Percentiles rank a stretch among this genome's conserved stretches.
phyloP scores from a whole-genome alignment of 768 basidiomycete genomes.

The Auriscalpium microsporum region DNA sequence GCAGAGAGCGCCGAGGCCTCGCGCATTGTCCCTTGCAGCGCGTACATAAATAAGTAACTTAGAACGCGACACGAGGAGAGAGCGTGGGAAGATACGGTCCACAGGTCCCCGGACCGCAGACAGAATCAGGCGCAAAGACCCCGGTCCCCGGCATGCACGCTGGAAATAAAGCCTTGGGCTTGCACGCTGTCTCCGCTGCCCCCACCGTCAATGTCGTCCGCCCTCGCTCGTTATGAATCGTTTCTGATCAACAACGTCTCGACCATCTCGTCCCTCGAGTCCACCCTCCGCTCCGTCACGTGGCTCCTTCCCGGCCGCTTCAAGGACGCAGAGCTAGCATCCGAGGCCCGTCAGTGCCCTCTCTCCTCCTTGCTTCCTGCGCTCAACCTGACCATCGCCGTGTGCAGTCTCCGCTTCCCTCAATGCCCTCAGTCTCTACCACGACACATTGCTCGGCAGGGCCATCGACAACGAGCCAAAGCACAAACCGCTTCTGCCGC shows the following conservation, averaged over 20 bases:
- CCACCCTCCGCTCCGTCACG: slow-evolving; percentile 78
- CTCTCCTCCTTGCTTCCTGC: slow-evolving; percentile 9
- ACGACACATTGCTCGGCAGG: slow-evolving; percentile 81
- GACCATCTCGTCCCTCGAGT: slow-evolving; percentile 83
- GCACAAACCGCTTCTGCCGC: slow-evolving; percentile 67
- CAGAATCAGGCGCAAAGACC: not conserved
- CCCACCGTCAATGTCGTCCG: slow-evolving; percentile 43
- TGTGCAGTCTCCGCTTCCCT: slow-evolving; percentile 73
- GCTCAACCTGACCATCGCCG: not conserved
- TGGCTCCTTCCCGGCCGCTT: slow-evolving; percentile 96
- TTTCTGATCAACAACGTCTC: slow-evolving; percentile 81
- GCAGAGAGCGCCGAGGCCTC: not conserved
- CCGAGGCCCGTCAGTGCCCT: slow-evolving; percentile 76
- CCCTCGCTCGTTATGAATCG: slow-evolving; percentile 66
- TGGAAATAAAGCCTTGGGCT: not conserved
- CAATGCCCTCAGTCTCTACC: slow-evolving; percentile 87
- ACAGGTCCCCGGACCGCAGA: not conserved
- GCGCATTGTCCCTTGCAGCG: not conserved
- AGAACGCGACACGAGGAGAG: no score
- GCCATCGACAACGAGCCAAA: slow-evolving; percentile 57
- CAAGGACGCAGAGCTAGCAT: slow-evolving; percentile 94
- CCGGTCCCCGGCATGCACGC: not conserved
- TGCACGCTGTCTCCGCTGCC: not conserved
- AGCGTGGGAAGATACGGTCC: not conserved
- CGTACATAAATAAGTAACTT: no score